Base-by-base conservation (phyloP, 306 rosid species). In the Quillaja saponaria region DNA sequence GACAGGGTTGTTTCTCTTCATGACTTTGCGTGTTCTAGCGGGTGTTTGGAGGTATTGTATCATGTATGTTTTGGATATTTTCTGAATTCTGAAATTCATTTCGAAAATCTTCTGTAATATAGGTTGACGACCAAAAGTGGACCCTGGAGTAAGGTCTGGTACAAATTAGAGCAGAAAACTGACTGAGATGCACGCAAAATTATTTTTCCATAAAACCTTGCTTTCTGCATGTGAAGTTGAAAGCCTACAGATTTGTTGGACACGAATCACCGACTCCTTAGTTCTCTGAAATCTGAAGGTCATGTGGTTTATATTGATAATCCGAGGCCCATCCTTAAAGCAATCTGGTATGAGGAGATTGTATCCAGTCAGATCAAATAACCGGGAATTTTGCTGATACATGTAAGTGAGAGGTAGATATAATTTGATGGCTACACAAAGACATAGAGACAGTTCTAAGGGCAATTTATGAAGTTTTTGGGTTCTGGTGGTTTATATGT, bases 1-100 rank as follows among this genome's bases (percentile, higher is more conserved):
- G 96, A 33, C 81, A 7, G 99, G 99, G 75, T 64, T 92, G 76
- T 92, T 85, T 75, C 82, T 92, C 67, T 92, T 92, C 83, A 92
- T 92, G 99, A 63, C 75, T 46, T 61, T 88, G 75, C 96, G 90
- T 68, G 91, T 88, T 7, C 59, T 81, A 67, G 94, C 86, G 9
- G 98, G 96, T 71, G 58, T 73, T 34, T 88, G 90, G 95, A 92
- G 98, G 96, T 88, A 57, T 49, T n/a, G 6, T 33, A 39, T 12
- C 44, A 39, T 7, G 10, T 2, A 39, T 8, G 44, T 39, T 7
- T 7, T 39, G 10, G 44, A 1, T 5, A 37, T 12, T 39, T 7
- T 39, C 13, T 1, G 10, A 39, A 8, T 39, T 2, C 7, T 39
- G 44, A 39, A 39, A 39, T 39, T 39, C 2, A 2, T 39, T 39